Evolutionary conservation across 225 moss, liverwort and hornwort genomes (phyloP).

Genomic region (Takakia lepidozioides): DNA sequence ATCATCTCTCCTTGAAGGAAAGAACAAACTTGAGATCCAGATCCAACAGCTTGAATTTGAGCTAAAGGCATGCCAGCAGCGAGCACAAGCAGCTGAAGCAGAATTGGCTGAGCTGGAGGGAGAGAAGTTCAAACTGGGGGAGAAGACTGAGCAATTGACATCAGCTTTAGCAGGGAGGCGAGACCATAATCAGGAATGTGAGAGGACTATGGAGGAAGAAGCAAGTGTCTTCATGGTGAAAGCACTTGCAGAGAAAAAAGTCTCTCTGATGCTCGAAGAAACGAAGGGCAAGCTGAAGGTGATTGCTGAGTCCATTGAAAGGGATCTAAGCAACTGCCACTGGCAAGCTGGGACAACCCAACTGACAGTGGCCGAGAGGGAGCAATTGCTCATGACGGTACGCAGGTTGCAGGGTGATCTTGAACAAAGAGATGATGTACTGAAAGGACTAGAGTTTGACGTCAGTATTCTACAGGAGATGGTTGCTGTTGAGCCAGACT

Average conservation of each 20-base stretch:
- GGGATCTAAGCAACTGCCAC: conserved; percentile 8
- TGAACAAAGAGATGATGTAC: conserved; percentile 16
- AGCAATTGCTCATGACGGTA: conserved; percentile 33
- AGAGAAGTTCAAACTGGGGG: conserved; percentile 13
- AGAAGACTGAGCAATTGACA: conserved; percentile 10
- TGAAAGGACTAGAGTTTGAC: conserved; percentile 9
- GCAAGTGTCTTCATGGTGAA: background rate
- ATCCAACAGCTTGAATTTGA: conserved; percentile 37
- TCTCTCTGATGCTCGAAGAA: conserved; percentile 11
- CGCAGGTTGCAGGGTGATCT: conserved; percentile 29
- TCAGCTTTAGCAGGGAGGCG: conserved; percentile 2
- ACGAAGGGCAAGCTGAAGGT: background rate
- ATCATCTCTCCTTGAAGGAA: conserved; percentile 26
- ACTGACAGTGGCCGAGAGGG: too few species aligned
- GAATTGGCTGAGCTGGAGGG: conserved; percentile 14
- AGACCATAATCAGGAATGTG: conserved; percentile 5
- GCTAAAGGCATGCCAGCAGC: conserved; percentile 15
- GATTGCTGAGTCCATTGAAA: conserved; percentile 7
- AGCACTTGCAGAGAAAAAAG: conserved; percentile 6
- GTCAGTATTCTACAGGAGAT: too few species aligned
- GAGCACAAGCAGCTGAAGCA: conserved; percentile 1
- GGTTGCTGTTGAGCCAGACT: too few species aligned
- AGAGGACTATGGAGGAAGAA: background rate
- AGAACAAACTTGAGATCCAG: conserved; percentile 19
- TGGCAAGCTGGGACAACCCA: conserved; percentile 19